These are phyloP conservation scores for Cyclotella choctawhatcheeana DNA, from an alignment of 108 stramenopile genomes.

Conservation along the genomic window DNA sequence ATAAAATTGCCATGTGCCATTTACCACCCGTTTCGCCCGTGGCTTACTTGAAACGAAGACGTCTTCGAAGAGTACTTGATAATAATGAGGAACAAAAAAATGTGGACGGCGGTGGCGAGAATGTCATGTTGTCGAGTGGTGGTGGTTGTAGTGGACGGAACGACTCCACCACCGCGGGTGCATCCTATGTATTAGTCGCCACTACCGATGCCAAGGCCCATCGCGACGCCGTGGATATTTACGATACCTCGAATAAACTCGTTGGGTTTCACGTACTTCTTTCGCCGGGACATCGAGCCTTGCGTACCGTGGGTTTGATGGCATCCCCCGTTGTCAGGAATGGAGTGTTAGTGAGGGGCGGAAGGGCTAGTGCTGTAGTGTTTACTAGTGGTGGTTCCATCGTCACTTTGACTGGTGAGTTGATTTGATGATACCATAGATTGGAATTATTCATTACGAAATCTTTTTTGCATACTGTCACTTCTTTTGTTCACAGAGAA, in stretches of 20 bases:
- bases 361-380: conserved; percentile 75
- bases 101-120: neutral
- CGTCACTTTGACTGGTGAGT: conserved; percentile 67
- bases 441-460: neutral
- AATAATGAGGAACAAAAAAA: neutral
- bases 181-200: conserved; percentile 77
- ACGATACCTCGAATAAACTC: conserved; percentile 84
- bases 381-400: conserved; percentile 84
- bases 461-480: neutral
- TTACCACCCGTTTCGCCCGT: conserved; percentile 67
- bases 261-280: conserved; percentile 87
- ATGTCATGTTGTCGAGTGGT: too few relatives aligned
- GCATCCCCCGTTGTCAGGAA: conserved; percentile 59
- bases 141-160: too few relatives aligned
- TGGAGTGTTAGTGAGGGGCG: conserved; percentile 45
- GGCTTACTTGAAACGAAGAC: conserved; percentile 34
- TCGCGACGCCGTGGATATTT: conserved; percentile 87
- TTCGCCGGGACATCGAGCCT: conserved; percentile 78
- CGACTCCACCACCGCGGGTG: conserved; percentile 27
- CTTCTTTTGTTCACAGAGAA: neutral
- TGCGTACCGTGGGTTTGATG: conserved; percentile 70
- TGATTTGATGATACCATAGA: neutral
- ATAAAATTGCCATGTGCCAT: conserved; percentile 68
- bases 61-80: neutral
- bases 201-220: conserved; percentile 81